A percentile compares a stretch with the other conserved stretches of the same genome.
Conservation (phyloP, 1,284 basidiomycete species). For the Schizophyllum amplum region DNA sequence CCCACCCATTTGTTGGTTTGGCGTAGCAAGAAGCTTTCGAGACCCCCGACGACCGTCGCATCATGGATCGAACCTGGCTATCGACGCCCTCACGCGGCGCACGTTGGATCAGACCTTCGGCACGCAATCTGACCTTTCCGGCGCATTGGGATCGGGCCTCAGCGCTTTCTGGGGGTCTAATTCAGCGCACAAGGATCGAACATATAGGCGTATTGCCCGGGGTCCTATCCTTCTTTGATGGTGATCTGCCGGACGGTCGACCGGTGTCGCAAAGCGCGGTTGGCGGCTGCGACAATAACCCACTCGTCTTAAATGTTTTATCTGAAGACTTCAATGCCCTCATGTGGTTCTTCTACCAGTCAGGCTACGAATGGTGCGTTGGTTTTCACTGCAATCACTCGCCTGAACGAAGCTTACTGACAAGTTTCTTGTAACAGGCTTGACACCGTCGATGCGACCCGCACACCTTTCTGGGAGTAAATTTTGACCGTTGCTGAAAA, state of each 20-base stretch:
- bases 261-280: background rate
- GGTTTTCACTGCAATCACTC: background rate
- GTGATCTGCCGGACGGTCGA: background rate
- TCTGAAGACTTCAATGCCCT: background rate
- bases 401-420: no score
- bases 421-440: background rate
- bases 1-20: no score
- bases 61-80: no score
- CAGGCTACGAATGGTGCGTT: background rate
- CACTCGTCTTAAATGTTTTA: background rate
- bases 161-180: no score
- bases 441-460: background rate
- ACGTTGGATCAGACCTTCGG: no score
- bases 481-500: background rate
- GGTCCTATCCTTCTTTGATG: background rate
- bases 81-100: no score
- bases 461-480: background rate
- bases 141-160: no score
- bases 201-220: no score
- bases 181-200: no score
- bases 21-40: no score
- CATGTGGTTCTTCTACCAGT: background rate
- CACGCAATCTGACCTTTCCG: no score
- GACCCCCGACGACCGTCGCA: no score
- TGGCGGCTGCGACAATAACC: background rate